Evolutionary conservation across 164 flowering plant species (phyloP).

Genomic region (Tetrastigma voinierianum): DNA sequence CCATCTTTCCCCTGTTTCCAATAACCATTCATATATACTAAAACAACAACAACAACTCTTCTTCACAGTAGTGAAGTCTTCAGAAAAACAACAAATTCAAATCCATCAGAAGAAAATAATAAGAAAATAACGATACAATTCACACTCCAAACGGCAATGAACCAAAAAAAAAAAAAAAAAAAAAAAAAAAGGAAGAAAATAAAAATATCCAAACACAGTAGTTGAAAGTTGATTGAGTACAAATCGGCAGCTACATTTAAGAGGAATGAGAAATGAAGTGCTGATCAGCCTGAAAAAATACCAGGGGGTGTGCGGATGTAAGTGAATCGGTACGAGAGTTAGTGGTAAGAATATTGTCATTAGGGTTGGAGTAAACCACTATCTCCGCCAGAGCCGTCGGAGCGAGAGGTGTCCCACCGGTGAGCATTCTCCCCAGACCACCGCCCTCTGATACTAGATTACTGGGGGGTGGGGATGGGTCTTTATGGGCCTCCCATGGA

Average conservation of each 20-base stretch:
- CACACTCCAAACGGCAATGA: too few relatives aligned
- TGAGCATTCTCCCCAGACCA: too few relatives aligned
- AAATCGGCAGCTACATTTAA: neutral
- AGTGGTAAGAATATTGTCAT: neutral
- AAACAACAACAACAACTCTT: too few relatives aligned
- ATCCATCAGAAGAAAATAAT: neutral
- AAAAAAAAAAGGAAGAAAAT: neutral
- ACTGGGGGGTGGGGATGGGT: too few relatives aligned
- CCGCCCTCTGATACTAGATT: too few relatives aligned
- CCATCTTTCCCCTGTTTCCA: slow-evolving; percentile 21
- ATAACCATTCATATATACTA: too few relatives aligned
- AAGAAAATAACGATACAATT: too few relatives aligned
- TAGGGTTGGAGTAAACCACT: neutral
- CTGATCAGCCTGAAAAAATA: neutral
- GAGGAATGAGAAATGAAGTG: neutral
- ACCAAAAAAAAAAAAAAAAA: too few relatives aligned
- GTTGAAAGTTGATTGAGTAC: neutral
- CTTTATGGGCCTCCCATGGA: too few relatives aligned
- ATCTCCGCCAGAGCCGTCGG: neutral
- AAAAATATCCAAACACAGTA: neutral
- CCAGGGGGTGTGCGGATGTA: neutral
- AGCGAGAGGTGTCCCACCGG: neutral
- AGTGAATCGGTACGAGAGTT: neutral
- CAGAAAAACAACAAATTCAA: neutral
- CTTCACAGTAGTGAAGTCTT: neutral